These are phyloP conservation scores for Leishmania martiniquensis DNA, from an alignment of 208 protist genomes.

Conservation along the genomic window DNA sequence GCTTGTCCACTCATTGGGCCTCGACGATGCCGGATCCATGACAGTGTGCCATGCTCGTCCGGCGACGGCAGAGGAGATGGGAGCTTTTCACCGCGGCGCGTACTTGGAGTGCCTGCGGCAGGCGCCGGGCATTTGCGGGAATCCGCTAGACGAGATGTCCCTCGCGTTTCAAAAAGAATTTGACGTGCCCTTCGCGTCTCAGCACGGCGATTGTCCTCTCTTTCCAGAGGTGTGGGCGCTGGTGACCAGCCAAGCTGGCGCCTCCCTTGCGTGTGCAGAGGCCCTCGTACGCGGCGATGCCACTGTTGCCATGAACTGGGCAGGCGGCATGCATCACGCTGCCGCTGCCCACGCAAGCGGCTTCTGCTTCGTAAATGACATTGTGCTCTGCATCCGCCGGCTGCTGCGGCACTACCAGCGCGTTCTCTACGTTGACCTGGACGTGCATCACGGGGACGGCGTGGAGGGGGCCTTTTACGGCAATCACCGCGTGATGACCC, in stretches of 20 bases:
- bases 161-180: constrained; percentile 84
- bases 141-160: constrained; percentile 57
- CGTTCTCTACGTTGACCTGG: constrained; percentile 99
- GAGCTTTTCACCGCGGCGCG: constrained; percentile 63
- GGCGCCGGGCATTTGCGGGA: constrained; percentile 64
- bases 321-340: constrained; percentile 98
- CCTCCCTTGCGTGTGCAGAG: constrained; percentile 95
- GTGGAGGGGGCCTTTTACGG: constrained; percentile 99
- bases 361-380: constrained; percentile 99
- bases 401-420: constrained; percentile 97
- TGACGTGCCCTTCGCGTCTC: constrained; percentile 63
- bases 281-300: constrained; percentile 92
- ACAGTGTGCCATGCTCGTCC: constrained; percentile 60
- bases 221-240: constrained; percentile 83
- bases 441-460: constrained; percentile 99
- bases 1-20: constrained; percentile 74
- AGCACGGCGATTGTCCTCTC: constrained; percentile 76
- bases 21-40: constrained; percentile 51
- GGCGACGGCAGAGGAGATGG: constrained; percentile 65
- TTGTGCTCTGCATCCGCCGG: constrained; percentile 99
- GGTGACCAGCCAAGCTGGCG: constrained; percentile 83
- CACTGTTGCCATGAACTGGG: constrained; percentile 99
- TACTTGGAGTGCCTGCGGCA: constrained; percentile 77
- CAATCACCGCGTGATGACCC: constrained; percentile 99
- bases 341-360: constrained; percentile 95